phyloP scores from a whole-genome alignment of 1,139 yeast species.

The Magnusiomyces ingens region DNA sequence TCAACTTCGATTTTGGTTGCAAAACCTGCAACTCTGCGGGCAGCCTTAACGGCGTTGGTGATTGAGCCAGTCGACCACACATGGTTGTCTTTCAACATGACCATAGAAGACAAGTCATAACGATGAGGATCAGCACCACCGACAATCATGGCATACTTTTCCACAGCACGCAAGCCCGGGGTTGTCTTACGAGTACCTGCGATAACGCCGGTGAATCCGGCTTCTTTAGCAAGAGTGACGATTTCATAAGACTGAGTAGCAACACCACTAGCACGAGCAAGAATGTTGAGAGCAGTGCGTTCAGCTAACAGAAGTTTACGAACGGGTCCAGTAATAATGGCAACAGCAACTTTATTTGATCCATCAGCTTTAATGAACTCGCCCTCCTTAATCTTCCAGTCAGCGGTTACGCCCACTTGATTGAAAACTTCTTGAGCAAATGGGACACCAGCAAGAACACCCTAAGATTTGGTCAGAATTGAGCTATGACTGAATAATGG shows the following conservation, averaged over 20 bases:
- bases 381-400: slow-evolving; percentile 75
- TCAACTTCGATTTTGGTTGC: slow-evolving; percentile 90
- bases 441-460: slow-evolving; percentile 83
- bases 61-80: slow-evolving; percentile 89
- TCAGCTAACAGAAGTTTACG: slow-evolving; percentile 75
- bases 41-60: slow-evolving; percentile 70
- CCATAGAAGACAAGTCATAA: slow-evolving; percentile 88
- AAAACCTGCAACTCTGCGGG: slow-evolving; percentile 80
- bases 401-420: slow-evolving; percentile 64
- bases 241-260: slow-evolving; percentile 67
- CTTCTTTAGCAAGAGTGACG: slow-evolving; percentile 52
- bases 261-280: slow-evolving; percentile 81
- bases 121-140: slow-evolving; percentile 95
- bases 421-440: slow-evolving; percentile 80
- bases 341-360: slow-evolving; percentile 62
- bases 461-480: slow-evolving; percentile 28
- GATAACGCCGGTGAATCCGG: slow-evolving; percentile 76
- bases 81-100: slow-evolving; percentile 93
- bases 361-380: slow-evolving; percentile 38
- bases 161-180: slow-evolving; percentile 82
- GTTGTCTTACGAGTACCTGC: slow-evolving; percentile 99
- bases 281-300: slow-evolving; percentile 73
- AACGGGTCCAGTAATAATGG: slow-evolving; percentile 73
- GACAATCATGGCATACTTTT: slow-evolving; percentile 89
- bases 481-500: background rate